Percentiles rank a stretch among this genome's conserved stretches.
Conservation (phyloP, 179 eudicot genomes). For the Corrigiola litoralis region DNA sequence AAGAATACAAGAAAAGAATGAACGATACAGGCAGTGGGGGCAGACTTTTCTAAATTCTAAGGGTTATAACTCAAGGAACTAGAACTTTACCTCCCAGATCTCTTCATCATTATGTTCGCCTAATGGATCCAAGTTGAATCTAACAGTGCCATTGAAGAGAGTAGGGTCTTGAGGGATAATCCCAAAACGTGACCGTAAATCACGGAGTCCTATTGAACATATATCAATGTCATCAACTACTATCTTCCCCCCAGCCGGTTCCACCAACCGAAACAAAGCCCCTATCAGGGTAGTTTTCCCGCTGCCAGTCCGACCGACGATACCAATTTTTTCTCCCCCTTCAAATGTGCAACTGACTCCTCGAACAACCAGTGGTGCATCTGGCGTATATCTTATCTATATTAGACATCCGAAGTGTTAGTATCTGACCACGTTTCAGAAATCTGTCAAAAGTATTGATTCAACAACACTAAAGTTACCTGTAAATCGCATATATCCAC, state of each 20-base stretch:
- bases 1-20: too few relatives aligned
- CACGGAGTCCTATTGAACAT: constrained; percentile 57
- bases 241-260: constrained; percentile 53
- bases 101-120: constrained; percentile 41
- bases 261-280: constrained; percentile 66
- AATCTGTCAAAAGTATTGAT: not conserved
- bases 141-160: too few relatives aligned
- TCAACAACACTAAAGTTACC: constrained; percentile 27
- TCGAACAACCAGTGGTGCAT: constrained; percentile 57
- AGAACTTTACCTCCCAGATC: constrained; percentile 54
- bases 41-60: too few relatives aligned
- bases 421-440: not conserved
- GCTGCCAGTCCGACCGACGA: too few relatives aligned
- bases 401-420: not conserved
- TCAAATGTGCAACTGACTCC: constrained; percentile 66
- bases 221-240: constrained; percentile 65
- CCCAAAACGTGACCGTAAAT: constrained; percentile 57
- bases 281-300: constrained; percentile 71
- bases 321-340: constrained; percentile 67
- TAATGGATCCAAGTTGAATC: constrained; percentile 62
- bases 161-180: too few relatives aligned
- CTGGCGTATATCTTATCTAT: constrained; percentile 59
- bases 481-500: constrained; percentile 65
- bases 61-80: too few relatives aligned
- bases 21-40: too few relatives aligned